These are phyloP conservation scores for Populus hybrid DNA, from an alignment of 441 rosid genomes.

Conservation along the genomic window DNA sequence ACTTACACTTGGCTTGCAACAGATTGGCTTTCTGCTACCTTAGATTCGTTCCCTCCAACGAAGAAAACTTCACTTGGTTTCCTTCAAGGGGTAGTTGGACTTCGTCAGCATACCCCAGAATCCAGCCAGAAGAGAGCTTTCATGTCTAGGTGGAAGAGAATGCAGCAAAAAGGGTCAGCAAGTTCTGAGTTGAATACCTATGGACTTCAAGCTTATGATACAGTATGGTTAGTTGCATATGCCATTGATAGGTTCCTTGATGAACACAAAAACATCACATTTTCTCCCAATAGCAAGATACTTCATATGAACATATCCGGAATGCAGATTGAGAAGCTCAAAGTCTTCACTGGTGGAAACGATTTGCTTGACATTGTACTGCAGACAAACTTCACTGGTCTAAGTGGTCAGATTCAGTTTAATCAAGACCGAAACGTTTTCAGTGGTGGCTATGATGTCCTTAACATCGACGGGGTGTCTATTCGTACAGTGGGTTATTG, in stretches of 20 bases:
- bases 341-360: slow-evolving; percentile 55
- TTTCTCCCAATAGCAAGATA: slow-evolving; percentile 42
- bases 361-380: slow-evolving; percentile 43
- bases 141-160: slow-evolving; percentile 41
- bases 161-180: slow-evolving; percentile 43
- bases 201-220: slow-evolving; percentile 79
- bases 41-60: slow-evolving; percentile 54
- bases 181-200: slow-evolving; percentile 50
- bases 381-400: slow-evolving; percentile 69
- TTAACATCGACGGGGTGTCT: slow-evolving; percentile 48
- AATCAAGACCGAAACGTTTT: slow-evolving; percentile 44
- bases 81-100: slow-evolving; percentile 63
- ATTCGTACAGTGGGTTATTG: slow-evolving; percentile 66
- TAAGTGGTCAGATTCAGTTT: slow-evolving; percentile 62
- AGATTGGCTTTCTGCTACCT: slow-evolving; percentile 81
- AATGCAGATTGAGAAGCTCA: slow-evolving; percentile 48
- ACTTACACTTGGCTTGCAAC: slow-evolving; percentile 80
- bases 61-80: slow-evolving; percentile 26
- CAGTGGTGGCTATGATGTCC: slow-evolving; percentile 62
- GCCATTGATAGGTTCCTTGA: slow-evolving; percentile 52
- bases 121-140: slow-evolving; percentile 48
- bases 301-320: slow-evolving; percentile 22
- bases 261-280: slow-evolving; percentile 47
- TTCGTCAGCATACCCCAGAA: slow-evolving; percentile 68
- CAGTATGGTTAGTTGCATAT: slow-evolving; percentile 73